A percentile compares a stretch with the other conserved stretches of the same genome.
Evolutionary conservation across 2,329 filamentous ascomycete species (phyloP).

Genomic region (Botryotinia convoluta): DNA sequence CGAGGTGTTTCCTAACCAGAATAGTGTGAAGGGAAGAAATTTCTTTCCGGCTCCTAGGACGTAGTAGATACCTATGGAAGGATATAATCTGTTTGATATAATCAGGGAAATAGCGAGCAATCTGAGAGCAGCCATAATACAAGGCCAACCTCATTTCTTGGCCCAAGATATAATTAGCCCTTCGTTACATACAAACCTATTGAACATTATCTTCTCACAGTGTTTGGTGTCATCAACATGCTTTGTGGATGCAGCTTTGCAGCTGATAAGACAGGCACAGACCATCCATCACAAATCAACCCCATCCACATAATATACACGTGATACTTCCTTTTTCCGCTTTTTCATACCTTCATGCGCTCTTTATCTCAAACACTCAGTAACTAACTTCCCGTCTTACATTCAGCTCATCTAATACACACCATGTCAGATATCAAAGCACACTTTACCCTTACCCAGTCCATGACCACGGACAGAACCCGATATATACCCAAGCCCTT

Average conservation of each 20-base stretch:
- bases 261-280: not conserved
- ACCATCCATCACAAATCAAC: not conserved
- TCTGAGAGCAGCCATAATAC: not conserved
- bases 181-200: not conserved
- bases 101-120: too few species aligned
- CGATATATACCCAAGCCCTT: not conserved
- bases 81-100: too few species aligned
- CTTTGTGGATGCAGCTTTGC: not conserved
- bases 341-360: not conserved
- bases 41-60: slow-evolving; percentile 1
- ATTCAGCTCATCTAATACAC: not conserved
- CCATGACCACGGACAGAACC: not conserved
- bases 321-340: not conserved
- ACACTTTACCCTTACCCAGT: too few species aligned
- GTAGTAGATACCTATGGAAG: not conserved
- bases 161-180: not conserved
- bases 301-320: not conserved
- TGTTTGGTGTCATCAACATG: not conserved
- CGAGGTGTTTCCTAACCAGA: not conserved
- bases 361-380: not conserved
- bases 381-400: not conserved
- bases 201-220: not conserved
- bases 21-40: not conserved
- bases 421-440: not conserved
- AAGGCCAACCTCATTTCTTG: not conserved